Conservation (phyloP, 805 yeast genomes). For the Ogataea pignaliae region DNA sequence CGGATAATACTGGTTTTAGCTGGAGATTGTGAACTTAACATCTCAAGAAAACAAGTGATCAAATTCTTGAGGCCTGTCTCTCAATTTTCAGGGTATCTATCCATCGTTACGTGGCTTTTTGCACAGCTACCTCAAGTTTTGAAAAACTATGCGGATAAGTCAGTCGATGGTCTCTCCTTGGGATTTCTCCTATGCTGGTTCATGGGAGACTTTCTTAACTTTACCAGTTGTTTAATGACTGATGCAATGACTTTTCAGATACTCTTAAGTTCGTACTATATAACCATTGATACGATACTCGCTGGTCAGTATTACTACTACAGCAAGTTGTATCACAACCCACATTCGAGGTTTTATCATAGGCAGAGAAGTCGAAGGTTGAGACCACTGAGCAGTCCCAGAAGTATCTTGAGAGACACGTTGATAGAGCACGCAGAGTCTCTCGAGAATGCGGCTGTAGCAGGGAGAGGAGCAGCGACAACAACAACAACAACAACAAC, state of each 20-base stretch:
- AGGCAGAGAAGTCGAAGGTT: conserved; percentile 12
- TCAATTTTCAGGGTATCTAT: conserved; percentile 30
- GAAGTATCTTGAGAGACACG: conserved; percentile 19
- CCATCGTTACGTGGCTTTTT: conserved; percentile 60
- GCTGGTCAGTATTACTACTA: conserved; percentile 47
- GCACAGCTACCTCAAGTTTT: conserved; percentile 72
- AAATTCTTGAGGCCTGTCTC: conserved; percentile 23
- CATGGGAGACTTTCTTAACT: conserved; percentile 55
- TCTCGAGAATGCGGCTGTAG: background rate
- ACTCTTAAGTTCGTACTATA: conserved; percentile 42
- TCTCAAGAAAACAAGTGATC: conserved; percentile 16
- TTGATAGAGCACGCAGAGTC: conserved; percentile 8
- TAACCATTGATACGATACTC: conserved; percentile 43
- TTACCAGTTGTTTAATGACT: conserved; percentile 44
- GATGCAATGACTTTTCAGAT: conserved; percentile 45
- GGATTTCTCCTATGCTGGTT: conserved; percentile 61
- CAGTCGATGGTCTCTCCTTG: conserved; percentile 65
- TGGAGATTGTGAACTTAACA: conserved; percentile 20
- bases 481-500: background rate
- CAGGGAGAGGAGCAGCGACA: background rate
- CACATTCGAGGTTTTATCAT: conserved; percentile 24
- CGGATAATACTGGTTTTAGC: conserved; percentile 20
- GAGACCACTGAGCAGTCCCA: conserved; percentile 19
- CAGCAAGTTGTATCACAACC: conserved; percentile 37
- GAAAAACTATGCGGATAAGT: conserved; percentile 50